A percentile compares a stretch with the other conserved stretches of the same genome.
phyloP scores from a whole-genome alignment of 495 filamentous ascomycete species.

The Cladorrhinum samala region DNA sequence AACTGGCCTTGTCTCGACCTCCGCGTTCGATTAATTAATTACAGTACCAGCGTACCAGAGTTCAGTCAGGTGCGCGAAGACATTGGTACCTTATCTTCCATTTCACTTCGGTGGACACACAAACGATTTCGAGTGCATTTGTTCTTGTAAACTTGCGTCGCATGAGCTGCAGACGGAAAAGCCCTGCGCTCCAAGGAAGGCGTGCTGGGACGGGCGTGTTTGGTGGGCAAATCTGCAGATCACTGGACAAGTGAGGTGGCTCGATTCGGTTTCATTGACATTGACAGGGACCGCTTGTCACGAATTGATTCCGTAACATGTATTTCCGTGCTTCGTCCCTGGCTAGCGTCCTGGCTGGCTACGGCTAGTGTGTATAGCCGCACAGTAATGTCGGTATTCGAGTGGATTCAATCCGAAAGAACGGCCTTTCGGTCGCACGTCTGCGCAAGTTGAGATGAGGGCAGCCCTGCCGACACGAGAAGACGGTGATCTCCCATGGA shows the following conservation, averaged over 20 bases:
- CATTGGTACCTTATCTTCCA: too few species aligned
- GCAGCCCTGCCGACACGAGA: neutral
- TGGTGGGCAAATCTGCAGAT: too few species aligned
- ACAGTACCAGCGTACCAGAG: neutral
- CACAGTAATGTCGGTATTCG: constrained; percentile 6
- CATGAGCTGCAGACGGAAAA: neutral
- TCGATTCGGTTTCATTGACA: too few species aligned
- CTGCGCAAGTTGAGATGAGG: constrained; percentile 1
- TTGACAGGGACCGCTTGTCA: neutral
- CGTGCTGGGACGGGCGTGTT: too few species aligned
- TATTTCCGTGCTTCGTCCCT: neutral
- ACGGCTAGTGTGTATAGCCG: neutral
- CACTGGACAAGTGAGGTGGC: neutral
- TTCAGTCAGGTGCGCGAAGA: neutral
- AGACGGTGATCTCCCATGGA: neutral
- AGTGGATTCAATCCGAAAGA: constrained; percentile 6
- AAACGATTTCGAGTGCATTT: too few species aligned
- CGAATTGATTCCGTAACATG: constrained; percentile 1
- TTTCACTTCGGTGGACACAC: neutral
- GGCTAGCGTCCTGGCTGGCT: neutral
- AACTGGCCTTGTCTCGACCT: constrained; percentile 1
- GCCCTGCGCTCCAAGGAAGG: neutral
- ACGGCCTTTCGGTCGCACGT: constrained; percentile 5
- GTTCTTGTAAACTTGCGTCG: neutral
- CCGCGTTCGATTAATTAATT: constrained; percentile 3